A percentile compares a stretch with the other conserved stretches of the same genome.
Conservation (phyloP, 2,329 filamentous ascomycete species). For the Cytospora schulzeri region DNA sequence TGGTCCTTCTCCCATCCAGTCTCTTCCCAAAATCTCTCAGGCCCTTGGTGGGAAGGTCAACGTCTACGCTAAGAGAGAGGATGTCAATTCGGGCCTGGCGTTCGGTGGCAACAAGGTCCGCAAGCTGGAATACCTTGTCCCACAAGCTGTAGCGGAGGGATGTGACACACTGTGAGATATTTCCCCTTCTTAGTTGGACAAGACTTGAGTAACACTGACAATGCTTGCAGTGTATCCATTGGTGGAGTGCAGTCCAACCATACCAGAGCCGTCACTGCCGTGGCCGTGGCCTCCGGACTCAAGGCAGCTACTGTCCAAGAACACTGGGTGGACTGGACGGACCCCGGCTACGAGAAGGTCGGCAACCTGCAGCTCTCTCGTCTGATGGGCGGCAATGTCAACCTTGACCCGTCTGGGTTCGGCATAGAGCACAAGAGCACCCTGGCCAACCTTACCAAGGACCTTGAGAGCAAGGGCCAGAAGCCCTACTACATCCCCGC, state of each 20-base stretch:
- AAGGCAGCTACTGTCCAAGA: slow-evolving; percentile 63
- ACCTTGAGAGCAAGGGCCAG: slow-evolving; percentile 54
- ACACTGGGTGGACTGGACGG: slow-evolving; percentile 67
- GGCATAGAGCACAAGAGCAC: slow-evolving; percentile 71
- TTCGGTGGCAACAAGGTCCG: slow-evolving; percentile 71
- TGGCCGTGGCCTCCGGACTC: slow-evolving; percentile 60
- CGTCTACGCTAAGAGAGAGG: slow-evolving; percentile 72
- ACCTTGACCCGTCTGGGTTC: slow-evolving; percentile 61
- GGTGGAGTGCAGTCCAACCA: slow-evolving; percentile 73
- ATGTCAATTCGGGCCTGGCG: slow-evolving; percentile 68
- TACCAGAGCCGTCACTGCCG: slow-evolving; percentile 67
- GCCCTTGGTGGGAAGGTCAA: slow-evolving; percentile 61
- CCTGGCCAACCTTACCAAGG: slow-evolving; percentile 54
- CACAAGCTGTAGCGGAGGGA: slow-evolving; percentile 60
- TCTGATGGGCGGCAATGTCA: slow-evolving; percentile 66
- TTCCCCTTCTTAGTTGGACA: neutral
- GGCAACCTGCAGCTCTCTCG: slow-evolving; percentile 73
- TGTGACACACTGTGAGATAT: slow-evolving; percentile 55
- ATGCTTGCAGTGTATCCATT: slow-evolving; percentile 51
- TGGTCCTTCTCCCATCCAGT: slow-evolving; percentile 68
- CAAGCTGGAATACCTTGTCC: slow-evolving; percentile 69
- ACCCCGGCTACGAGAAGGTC: slow-evolving; percentile 62
- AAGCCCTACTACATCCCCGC: slow-evolving; percentile 74
- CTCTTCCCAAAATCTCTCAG: slow-evolving; percentile 64
- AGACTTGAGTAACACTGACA: neutral